Base-by-base conservation (phyloP, 495 filamentous ascomycete species). In the Thermothielavioides terrestris region DNA sequence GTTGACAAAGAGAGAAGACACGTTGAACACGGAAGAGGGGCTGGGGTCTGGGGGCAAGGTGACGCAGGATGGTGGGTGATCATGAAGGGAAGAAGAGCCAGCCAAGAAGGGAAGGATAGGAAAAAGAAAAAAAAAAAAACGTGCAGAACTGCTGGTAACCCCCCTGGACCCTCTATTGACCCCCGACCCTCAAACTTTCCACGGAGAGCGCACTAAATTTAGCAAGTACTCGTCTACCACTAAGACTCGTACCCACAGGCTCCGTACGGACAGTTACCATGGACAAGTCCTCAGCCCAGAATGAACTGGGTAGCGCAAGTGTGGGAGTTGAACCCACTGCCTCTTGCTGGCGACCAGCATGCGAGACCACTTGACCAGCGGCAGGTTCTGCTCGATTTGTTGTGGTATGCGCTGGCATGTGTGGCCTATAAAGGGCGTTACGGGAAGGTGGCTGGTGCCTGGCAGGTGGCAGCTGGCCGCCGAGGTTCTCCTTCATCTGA, bases 251-350 rank as follows among this genome's bases (percentile, higher is more conserved):
- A 36, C 31, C 30, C 14, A 46, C 32, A 23, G 8, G 8, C 43
- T n/a, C 30, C 32, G 26, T 46, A 22, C 43, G 32, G 31, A n/a
- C 1, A 34, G 3, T n/a, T 46, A 37, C 43, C 22, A 26, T 36
- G 31, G 10, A 46, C 43, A 17, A 18, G 30, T 27, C 14, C 30
- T 1, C 43, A 46, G 32, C 43, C 43, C 21, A 45, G 30, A 18
- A 28, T 3, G 32, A 27, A 18, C 31, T 46, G 22, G 31, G 31
- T 46, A 46, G 21, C 43, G 43, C 43, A 36, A 9, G 12, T 36
- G 31, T 18, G 21, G 31, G 43, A 46, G 43, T 46, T 27, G 31
- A 46, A 46, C 43, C 31, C 31, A 18, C 43, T 46, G 32, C 22
- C 43, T 36, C 43, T 36, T 46, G 43, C 6, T n/a, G 20, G 9